A percentile compares a stretch with the other conserved stretches of the same genome.
Conservation (phyloP, 805 yeast genomes). For the Maudiozyma bulderi region DNA sequence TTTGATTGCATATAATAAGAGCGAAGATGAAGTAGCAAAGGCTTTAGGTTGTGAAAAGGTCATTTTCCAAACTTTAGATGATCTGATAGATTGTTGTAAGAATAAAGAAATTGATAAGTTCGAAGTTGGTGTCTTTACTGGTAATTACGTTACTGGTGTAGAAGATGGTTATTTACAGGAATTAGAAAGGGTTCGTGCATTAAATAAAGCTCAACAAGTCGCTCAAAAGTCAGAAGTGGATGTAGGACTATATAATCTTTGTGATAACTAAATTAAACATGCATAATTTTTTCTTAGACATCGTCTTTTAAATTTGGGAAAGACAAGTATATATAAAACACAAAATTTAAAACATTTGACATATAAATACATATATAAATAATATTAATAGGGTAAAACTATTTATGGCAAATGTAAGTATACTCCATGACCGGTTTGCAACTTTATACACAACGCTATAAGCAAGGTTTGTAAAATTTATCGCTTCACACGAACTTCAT, state of each 20-base stretch:
- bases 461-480: background rate
- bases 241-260: constrained; percentile 51
- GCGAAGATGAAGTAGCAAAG: constrained; percentile 63
- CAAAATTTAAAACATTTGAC: background rate
- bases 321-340: background rate
- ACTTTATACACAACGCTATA: background rate
- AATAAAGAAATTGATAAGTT: constrained; percentile 42
- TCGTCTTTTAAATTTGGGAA: background rate
- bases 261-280: constrained; percentile 34
- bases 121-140: constrained; percentile 96
- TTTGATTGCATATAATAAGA: constrained; percentile 74
- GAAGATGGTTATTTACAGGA: constrained; percentile 75
- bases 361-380: background rate
- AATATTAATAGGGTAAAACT: background rate
- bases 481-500: background rate
- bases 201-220: constrained; percentile 47
- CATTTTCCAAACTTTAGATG: constrained; percentile 77
- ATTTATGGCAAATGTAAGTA: background rate
- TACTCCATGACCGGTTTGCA: no score
- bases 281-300: background rate
- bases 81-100: constrained; percentile 71
- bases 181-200: constrained; percentile 72
- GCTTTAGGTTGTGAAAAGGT: constrained; percentile 87
- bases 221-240: constrained; percentile 68
- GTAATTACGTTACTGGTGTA: constrained; percentile 87